Base-by-base conservation (phyloP, 176 grass and related monocot species). In the Aechmea fasciata region DNA sequence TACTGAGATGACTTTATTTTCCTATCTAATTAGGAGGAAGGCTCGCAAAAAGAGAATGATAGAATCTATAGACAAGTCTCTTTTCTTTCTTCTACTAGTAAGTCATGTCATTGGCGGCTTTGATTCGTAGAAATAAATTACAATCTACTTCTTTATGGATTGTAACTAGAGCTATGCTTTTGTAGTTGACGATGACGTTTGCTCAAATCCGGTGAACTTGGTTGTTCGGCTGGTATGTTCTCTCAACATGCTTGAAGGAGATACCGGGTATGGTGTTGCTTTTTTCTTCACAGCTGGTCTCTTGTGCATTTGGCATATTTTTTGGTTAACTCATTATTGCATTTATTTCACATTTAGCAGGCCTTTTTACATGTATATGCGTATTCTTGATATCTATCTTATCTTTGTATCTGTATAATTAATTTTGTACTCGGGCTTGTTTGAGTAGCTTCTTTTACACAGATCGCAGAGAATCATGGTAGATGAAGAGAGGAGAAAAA, bases 181-280 rank as follows among this genome's bases (percentile, higher is more conserved):
- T 82, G 20, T 59, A 84, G 86, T 71, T 52, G n/a, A 70, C 49
- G 62, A 78, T 29, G n/a, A 57, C 22, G 29, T 25, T 74, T 73
- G 57, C 52, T 55, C 69, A 22, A 76, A 68, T 57, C 71, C 26
- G 17, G 50, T 87, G 73, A 78, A 79, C 41, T 52, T 92, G 47
- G 74, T 77, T 57, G 82, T 86, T 75, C 74, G 59, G 25, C 71
- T 97, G 48, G 77, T 63, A 79, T 97, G 89, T 77, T 97, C 94
- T 79, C 80, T 71, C 66, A 97, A 92, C 69, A 85, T 97, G 84
- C 93, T 92, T 66, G 89, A 97, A 90, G 93, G 93, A 73, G 93
- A 97, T 86, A 97, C 89, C 48, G 93, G 93, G 93, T 97, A 97
- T 12, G 78, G 23, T 55, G 11, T 5, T 67, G 48, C 67, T 24